Evolutionary conservation across 1,139 yeast genomes (phyloP), one percentile per base, ranked within the genome.

Genomic region (Saccharomyces hybrid): DNA sequence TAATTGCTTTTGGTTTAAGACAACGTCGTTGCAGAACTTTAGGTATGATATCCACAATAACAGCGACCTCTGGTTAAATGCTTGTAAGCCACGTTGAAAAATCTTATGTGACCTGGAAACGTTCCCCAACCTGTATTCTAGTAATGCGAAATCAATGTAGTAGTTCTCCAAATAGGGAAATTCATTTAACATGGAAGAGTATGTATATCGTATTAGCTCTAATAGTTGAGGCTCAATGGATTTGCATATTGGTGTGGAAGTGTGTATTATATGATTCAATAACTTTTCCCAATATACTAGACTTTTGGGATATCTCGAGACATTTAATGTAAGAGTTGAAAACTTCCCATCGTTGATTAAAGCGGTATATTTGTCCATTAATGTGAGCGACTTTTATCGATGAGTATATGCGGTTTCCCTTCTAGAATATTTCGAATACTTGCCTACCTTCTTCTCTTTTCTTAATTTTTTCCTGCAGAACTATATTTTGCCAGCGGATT

Each of bases 91-190:
- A 5, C 75, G 68, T 52, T 76, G 71, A 65, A 79, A 93, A 0
- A 88, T 75, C 1, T 59, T 63, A 48, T 71, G 75, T 2, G 88
- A 80, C 2, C 69, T 64, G 0, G 72, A 74, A 0, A 83, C 75
- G 57, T 79, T 69, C 0, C 89, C 88, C 34, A 87, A 67, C 50
- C 76, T 75, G 64, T 81, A 85, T 67, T 84, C 88, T 71, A 81
- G 73, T 26, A 77, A 72, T 0, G 96, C 96, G 66, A 79, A 88
- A 58, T 82, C 80, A 48, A 85, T 76, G 93, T 97, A 88, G 67
- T 87, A 88, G 50, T 87, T 88, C 63, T 84, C 88, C 42, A 85
- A 70, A 38, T 77, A 72, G 0, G 98, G 98, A 67, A 77, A 90
- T 54, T 78, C 76, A 1, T 70, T 71, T n/a, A 93, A 73, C 53